These are phyloP conservation scores for Sugiyamaella boreocaroliniensis DNA, from an alignment of 805 yeast species.

Conservation along the genomic window DNA sequence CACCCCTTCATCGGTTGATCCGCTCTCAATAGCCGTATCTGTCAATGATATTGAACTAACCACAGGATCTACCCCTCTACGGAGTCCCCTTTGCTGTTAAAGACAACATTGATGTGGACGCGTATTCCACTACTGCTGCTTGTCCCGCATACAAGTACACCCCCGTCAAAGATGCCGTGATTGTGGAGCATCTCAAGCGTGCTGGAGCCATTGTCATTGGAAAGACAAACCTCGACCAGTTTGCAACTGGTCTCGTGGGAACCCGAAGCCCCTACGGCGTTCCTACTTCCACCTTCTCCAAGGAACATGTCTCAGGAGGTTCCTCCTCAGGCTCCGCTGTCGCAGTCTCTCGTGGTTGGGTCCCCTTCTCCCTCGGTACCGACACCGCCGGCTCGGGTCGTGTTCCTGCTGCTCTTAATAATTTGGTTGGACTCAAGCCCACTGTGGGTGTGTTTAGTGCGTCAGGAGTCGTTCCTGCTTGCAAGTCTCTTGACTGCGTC, in stretches of 20 bases:
- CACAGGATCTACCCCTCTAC: slow-evolving; percentile 48
- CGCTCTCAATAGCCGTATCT: background rate
- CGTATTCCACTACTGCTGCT: slow-evolving; percentile 86
- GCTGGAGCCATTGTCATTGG: slow-evolving; percentile 93
- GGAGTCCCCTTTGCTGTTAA: slow-evolving; percentile 96
- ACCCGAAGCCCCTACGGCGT: slow-evolving; percentile 92
- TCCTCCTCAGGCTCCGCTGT: slow-evolving; percentile 95
- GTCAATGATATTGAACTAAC: background rate
- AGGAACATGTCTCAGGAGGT: slow-evolving; percentile 84
- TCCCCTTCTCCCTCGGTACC: slow-evolving; percentile 85
- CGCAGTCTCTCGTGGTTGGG: slow-evolving; percentile 82
- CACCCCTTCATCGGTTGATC: no score
- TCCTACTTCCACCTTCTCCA: slow-evolving; percentile 71
- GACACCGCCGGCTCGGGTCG: slow-evolving; percentile 98
- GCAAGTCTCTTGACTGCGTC: slow-evolving; percentile 89
- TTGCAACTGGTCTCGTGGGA: slow-evolving; percentile 96
- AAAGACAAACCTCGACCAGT: slow-evolving; percentile 92
- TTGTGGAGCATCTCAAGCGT: slow-evolving; percentile 64
- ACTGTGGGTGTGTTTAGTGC: slow-evolving; percentile 83
- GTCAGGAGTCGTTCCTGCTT: slow-evolving; percentile 94
- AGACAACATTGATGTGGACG: slow-evolving; percentile 86
- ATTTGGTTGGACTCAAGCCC: slow-evolving; percentile 87
- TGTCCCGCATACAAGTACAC: slow-evolving; percentile 76
- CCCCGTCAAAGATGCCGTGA: slow-evolving; percentile 68
- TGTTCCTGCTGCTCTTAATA: slow-evolving; percentile 93